phyloP scores from a whole-genome alignment of 331 rosid species.

The Pyracantha coccinea region DNA sequence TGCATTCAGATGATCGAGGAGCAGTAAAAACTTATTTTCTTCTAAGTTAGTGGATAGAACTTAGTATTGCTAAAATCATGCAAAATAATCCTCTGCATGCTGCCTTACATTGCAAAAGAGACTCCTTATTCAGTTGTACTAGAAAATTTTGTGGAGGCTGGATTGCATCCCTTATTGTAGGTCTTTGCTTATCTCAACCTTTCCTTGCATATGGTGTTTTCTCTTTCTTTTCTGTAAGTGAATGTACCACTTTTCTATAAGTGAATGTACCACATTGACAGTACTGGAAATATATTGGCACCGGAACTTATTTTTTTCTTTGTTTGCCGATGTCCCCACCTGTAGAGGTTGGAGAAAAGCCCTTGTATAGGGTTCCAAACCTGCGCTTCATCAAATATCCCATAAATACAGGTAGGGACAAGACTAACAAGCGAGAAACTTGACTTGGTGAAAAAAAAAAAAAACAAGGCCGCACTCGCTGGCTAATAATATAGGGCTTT shows the following conservation, averaged over 20 bases:
- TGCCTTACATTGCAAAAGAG: background rate
- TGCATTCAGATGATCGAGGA: background rate
- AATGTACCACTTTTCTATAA: background rate
- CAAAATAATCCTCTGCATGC: background rate
- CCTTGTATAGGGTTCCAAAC: too few relatives aligned
- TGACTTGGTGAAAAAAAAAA: too few relatives aligned
- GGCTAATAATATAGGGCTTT: too few relatives aligned
- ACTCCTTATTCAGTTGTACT: background rate
- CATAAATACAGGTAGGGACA: too few relatives aligned
- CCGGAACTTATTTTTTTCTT: background rate
- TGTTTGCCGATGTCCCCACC: too few relatives aligned
- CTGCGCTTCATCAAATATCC: too few relatives aligned
- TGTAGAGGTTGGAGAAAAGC: too few relatives aligned
- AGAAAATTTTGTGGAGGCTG: background rate
- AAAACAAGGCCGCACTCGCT: too few relatives aligned
- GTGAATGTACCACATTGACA: background rate
- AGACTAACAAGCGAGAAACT: too few relatives aligned
- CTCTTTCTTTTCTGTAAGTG: background rate
- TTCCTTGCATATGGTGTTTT: background rate
- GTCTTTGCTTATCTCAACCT: background rate
- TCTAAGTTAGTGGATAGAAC: background rate
- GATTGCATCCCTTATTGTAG: background rate
- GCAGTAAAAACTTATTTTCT: background rate
- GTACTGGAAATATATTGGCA: background rate
- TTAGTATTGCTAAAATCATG: background rate